These are phyloP conservation scores for Tuber melanosporum DNA, from an alignment of 495 filamentous ascomycete genomes.

Conservation along the genomic window DNA sequence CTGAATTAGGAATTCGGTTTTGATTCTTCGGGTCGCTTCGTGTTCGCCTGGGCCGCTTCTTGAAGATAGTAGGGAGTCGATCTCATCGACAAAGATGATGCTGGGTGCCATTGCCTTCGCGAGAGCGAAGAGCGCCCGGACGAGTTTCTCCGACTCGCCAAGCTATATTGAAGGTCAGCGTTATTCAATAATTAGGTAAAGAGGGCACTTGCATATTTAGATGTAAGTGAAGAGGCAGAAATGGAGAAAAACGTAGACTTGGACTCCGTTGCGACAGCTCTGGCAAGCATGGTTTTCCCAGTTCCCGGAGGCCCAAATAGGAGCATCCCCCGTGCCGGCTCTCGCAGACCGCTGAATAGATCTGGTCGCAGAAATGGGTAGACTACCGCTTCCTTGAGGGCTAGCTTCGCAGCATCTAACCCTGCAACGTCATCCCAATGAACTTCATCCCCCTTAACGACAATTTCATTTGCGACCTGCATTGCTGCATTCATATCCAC, in stretches of 20 bases:
- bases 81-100: constrained; percentile 99
- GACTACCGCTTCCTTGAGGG: constrained; percentile 91
- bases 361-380: constrained; percentile 96
- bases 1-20: constrained; percentile 96
- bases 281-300: constrained; percentile 95
- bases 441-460: constrained; percentile 88
- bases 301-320: constrained; percentile 95
- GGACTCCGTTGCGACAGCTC: constrained; percentile 91
- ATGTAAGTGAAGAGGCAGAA: constrained; percentile 84
- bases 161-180: constrained; percentile 45
- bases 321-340: constrained; percentile 91
- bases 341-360: constrained; percentile 87
- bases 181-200: not conserved
- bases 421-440: constrained; percentile 94
- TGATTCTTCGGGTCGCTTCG: constrained; percentile 87
- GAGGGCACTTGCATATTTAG: constrained; percentile 59
- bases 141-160: constrained; percentile 93
- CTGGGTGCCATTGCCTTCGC: constrained; percentile 86
- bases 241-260: constrained; percentile 97
- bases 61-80: constrained; percentile 86
- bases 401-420: constrained; percentile 80
- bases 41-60: constrained; percentile 79
- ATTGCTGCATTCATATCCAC: constrained; percentile 76
- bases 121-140: constrained; percentile 82
- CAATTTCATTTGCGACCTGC: constrained; percentile 93